phyloP scores from a whole-genome alignment of 768 basidiomycete genomes.

The Suillus hirtellus region DNA sequence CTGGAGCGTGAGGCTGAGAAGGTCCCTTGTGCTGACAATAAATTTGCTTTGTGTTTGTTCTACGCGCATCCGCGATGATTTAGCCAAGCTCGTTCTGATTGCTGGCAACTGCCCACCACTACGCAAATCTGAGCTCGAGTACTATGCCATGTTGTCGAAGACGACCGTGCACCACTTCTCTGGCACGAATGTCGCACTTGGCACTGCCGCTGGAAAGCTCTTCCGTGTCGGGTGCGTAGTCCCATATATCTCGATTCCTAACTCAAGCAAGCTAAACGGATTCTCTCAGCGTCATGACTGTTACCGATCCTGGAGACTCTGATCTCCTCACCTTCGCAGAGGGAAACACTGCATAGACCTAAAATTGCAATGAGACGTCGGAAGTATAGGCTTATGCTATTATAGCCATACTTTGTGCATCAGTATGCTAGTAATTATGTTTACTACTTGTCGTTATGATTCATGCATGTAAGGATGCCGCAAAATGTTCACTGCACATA shows the following conservation, averaged over 20 bases:
- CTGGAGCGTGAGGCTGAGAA: conserved; percentile 99
- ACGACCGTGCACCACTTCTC: conserved; percentile 97
- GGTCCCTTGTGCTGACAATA: conserved; percentile 83
- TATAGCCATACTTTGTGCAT: too few species aligned
- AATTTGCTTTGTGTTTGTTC: conserved; percentile 26
- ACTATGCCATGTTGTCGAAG: conserved; percentile 99
- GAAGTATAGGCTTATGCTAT: too few species aligned
- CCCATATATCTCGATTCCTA: background rate
- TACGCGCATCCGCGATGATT: conserved; percentile 8
- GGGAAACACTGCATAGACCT: conserved; percentile 29
- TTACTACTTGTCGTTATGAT: background rate
- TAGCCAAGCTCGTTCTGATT: conserved; percentile 98
- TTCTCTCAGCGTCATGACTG: conserved; percentile 85
- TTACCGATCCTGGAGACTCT: conserved; percentile 94
- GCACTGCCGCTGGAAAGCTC: conserved; percentile 97
- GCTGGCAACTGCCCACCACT: conserved; percentile 99
- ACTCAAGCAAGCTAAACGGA: background rate
- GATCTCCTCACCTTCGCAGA: conserved; percentile 90
- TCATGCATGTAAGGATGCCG: background rate
- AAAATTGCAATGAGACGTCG: too few species aligned
- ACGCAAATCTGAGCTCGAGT: conserved; percentile 99
- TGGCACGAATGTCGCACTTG: conserved; percentile 97
- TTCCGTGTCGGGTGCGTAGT: conserved; percentile 90
- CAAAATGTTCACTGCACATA: background rate
- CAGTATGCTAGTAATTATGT: too few species aligned